Base-by-base conservation (phyloP, 2,329 filamentous ascomycete genomes). In the Albifimbria verrucaria region DNA sequence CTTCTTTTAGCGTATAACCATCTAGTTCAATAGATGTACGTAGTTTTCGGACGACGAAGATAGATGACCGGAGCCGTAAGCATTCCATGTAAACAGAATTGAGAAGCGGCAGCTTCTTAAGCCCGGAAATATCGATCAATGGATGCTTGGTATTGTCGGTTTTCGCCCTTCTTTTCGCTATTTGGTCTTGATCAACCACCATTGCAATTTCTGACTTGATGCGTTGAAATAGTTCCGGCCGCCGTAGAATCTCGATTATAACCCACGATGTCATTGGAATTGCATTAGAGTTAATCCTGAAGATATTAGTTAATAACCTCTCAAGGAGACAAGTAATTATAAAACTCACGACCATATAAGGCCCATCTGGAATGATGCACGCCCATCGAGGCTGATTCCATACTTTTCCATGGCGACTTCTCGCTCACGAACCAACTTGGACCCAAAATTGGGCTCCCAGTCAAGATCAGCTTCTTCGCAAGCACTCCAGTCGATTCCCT, bases 211-310 rank as follows among this genome's bases (percentile, higher is more conserved):
- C 59, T 17, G 56, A 17, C 12, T 52, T 51, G 5, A 62, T 57
- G 12, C 18, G 36, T 48, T 57, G 49, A 32, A 56, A 53, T 45
- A 62, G 52, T 7, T 60, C 54, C 32, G 59, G 59, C 11, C 59
- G 45, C 5, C 52, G 57, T 2, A 62, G 50, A 47, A 62, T 57
- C 41, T 62, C 59, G 50, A 62, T 59, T 5, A 62, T 57, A 1
- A 62, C 52, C 56, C 58, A 62, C 2, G 59, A 59, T 3, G 59
- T 59, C 59, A 62, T 62, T 0, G 59, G 59, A 15, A 62, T 61
- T n/a, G 59, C 59, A 43, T 62, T 62, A 0, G 59, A 61, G 32
- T 62, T 62, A n/a, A 62, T 62, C 3, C 59, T 61, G 26, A 12
- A 28, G 32, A n/a, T 24, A 15, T 7, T 9, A 5, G 43, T 42